Evolutionary conservation across 2,329 filamentous ascomycete genomes (phyloP).

Genomic region (Aspergillus bombycis): DNA sequence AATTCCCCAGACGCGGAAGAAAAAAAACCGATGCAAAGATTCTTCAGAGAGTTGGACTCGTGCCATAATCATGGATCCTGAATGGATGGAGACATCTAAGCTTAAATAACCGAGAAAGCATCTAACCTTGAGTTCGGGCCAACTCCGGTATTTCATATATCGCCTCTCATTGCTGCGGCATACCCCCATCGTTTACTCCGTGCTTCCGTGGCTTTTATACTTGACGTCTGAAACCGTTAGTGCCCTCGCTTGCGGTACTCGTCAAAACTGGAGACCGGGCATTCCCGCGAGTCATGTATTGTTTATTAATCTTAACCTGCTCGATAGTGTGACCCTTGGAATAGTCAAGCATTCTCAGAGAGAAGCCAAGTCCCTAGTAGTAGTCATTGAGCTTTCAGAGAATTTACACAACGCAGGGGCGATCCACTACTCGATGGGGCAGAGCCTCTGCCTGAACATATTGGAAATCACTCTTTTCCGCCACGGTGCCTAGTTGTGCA

Average conservation of each 20-base stretch:
- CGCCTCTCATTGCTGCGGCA: no score
- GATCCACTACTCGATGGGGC: not conserved
- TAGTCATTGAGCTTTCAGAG: no score
- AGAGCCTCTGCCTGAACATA: not conserved
- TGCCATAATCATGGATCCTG: conserved; percentile 64
- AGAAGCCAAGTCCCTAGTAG: not conserved
- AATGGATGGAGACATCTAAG: conserved; percentile 54
- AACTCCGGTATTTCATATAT: no score
- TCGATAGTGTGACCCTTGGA: not conserved
- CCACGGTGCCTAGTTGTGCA: no score
- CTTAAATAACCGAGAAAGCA: conserved; percentile 36
- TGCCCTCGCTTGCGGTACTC: no score
- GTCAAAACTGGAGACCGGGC: no score
- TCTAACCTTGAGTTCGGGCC: not conserved
- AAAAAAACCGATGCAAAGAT: conserved; percentile 40
- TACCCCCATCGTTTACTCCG: no score
- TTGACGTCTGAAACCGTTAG: no score
- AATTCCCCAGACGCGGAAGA: not conserved
- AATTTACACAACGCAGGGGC: no score
- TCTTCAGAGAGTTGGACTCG: conserved; percentile 71
- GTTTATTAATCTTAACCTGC: not conserved
- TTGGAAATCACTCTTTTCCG: not conserved
- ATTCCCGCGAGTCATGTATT: not conserved
- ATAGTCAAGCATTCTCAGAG: not conserved
- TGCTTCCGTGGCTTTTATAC: no score